Percentiles rank a stretch among this genome's conserved stretches.
phyloP scores from a whole-genome alignment of 164 flowering plant species.

The Chimonanthus praecox region DNA sequence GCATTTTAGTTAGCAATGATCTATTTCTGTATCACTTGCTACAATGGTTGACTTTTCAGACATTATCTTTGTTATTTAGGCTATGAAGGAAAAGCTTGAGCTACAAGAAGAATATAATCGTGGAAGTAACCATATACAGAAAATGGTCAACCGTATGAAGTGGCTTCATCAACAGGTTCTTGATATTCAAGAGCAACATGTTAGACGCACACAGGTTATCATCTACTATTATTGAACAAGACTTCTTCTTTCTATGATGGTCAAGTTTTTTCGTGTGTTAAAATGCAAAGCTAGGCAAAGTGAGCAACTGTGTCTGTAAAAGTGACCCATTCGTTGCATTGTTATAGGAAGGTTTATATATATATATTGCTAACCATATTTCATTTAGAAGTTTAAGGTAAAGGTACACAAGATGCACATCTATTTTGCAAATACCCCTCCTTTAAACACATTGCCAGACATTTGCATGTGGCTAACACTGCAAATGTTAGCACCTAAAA shows the following conservation, averaged over 20 bases:
- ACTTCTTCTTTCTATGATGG: background rate
- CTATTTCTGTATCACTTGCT: background rate
- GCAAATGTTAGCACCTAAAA: too few species aligned
- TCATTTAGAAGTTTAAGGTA: too few species aligned
- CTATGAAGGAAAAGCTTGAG: slow-evolving; percentile 49
- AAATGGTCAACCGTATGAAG: slow-evolving; percentile 34
- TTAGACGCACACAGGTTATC: slow-evolving; percentile 66
- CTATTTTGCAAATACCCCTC: too few species aligned
- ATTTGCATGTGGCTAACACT: too few species aligned
- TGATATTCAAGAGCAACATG: slow-evolving; percentile 61
- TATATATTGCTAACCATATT: too few species aligned
- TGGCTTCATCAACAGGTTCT: slow-evolving; percentile 54
- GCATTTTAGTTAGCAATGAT: background rate
- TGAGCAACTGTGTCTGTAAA: background rate
- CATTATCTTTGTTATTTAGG: slow-evolving; percentile 30
- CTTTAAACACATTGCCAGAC: too few species aligned
- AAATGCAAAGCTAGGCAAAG: background rate
- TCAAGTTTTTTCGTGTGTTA: background rate
- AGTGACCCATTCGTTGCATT: background rate
- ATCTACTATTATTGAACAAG: background rate
- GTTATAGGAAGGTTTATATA: too few species aligned
- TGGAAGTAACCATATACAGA: slow-evolving; percentile 30
- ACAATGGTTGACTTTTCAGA: background rate
- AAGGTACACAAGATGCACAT: too few species aligned
- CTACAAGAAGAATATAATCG: slow-evolving; percentile 48